Evolutionary conservation across 73 alveolate genomes (phyloP).

Genomic region (Paramecium caudatum): DNA sequence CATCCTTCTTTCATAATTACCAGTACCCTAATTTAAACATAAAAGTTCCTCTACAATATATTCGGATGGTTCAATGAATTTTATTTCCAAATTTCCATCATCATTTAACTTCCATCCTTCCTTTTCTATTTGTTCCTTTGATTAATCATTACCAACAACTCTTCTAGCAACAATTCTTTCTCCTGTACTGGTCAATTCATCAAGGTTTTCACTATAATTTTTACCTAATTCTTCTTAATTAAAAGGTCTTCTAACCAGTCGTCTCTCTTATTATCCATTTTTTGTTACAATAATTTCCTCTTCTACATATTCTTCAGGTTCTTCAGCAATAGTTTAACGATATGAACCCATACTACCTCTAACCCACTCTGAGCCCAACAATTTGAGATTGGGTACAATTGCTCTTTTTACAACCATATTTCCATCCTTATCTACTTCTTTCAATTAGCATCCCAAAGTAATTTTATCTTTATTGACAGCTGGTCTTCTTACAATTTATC

Average conservation of each 20-base stretch:
- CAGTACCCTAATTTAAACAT: background rate
- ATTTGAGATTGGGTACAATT: slow-evolving; percentile 5
- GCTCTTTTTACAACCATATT: slow-evolving; percentile 15
- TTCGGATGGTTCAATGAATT: background rate
- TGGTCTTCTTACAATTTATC: slow-evolving; percentile 23
- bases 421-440: slow-evolving; percentile 42
- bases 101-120: slow-evolving; percentile 35
- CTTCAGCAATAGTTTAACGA: slow-evolving; percentile 21
- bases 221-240: background rate
- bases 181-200: background rate
- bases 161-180: slow-evolving; percentile 32
- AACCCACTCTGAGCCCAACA: slow-evolving; percentile 31
- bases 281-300: slow-evolving; percentile 5
- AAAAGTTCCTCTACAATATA: background rate
- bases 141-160: slow-evolving; percentile 34
- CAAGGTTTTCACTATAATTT: background rate
- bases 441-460: background rate
- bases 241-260: slow-evolving; percentile 40
- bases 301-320: slow-evolving; percentile 40
- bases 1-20: slow-evolving; percentile 43
- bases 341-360: slow-evolving; percentile 50
- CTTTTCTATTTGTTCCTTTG: background rate
- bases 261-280: slow-evolving; percentile 24
- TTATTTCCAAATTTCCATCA: slow-evolving; percentile 4
- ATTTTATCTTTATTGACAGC: slow-evolving; percentile 36